A percentile compares a stretch with the other conserved stretches of the same genome.
These are phyloP conservation scores for Silene noctiflora DNA, from an alignment of 179 eudicot species.

Conservation along the genomic window DNA sequence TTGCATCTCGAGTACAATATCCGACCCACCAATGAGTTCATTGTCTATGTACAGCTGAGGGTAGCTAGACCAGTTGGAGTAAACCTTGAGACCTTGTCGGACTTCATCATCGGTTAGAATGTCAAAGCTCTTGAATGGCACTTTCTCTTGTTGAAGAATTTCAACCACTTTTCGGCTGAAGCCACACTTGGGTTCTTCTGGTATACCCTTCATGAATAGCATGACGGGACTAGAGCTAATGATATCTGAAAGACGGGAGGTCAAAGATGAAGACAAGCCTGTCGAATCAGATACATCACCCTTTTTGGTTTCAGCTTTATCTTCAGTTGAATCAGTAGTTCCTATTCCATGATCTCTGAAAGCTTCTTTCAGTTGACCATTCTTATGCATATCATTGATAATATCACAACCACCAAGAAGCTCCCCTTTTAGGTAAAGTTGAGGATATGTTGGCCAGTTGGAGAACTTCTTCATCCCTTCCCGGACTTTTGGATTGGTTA, in stretches of 20 bases:
- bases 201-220: conserved; percentile 91
- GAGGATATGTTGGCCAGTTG: conserved; percentile 97
- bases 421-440: conserved; percentile 89
- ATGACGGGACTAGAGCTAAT: conserved; percentile 63
- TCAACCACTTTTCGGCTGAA: conserved; percentile 94
- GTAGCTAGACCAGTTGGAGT: conserved; percentile 96
- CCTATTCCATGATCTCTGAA: conserved; percentile 58
- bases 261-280: conserved; percentile 58
- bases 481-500: conserved; percentile 60
- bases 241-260: conserved; percentile 47
- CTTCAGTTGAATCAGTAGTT: conserved; percentile 26
- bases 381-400: conserved; percentile 71
- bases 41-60: conserved; percentile 88
- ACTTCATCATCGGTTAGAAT: conserved; percentile 76
- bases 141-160: conserved; percentile 67
- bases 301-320: conserved; percentile 34
- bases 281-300: conserved; percentile 53
- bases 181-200: conserved; percentile 85
- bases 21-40: conserved; percentile 94
- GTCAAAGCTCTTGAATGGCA: conserved; percentile 64
- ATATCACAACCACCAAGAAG: conserved; percentile 90
- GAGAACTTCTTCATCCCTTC: conserved; percentile 91
- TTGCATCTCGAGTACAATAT: conserved; percentile 91
- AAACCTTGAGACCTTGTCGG: conserved; percentile 84
- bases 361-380: conserved; percentile 69